Evolutionary conservation across 768 basidiomycete genomes (phyloP).

Genomic region (Albatrellus ellisii): DNA sequence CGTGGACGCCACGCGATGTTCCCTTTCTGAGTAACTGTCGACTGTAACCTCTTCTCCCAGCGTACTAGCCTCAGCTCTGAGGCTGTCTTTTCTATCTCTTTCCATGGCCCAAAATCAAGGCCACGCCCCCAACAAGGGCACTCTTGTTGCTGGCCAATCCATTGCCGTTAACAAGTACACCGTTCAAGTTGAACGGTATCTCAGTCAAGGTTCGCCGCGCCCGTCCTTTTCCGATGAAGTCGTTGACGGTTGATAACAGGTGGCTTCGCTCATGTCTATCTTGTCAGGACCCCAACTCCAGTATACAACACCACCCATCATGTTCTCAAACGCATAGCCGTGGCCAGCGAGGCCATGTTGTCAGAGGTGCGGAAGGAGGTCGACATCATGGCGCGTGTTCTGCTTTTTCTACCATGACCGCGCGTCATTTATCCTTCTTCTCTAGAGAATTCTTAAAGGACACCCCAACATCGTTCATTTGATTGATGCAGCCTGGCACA

Average conservation of each 20-base stretch:
- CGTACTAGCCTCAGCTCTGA: too few species aligned
- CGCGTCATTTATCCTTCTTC: conserved; percentile 1
- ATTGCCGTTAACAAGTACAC: conserved; percentile 83
- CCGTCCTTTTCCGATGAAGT: conserved; percentile 3
- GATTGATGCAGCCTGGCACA: conserved; percentile 89
- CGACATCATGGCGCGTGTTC: conserved; percentile 80
- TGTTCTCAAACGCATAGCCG: conserved; percentile 94
- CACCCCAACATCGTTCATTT: conserved; percentile 94
- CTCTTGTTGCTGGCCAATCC: conserved; percentile 69
- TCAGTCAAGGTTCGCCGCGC: conserved; percentile 69
- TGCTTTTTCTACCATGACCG: conserved; percentile 1
- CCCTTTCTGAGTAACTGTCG: too few species aligned
- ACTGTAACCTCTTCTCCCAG: too few species aligned
- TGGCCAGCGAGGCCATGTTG: conserved; percentile 80
- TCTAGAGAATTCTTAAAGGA: conserved; percentile 74
- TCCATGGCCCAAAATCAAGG: conserved; percentile 40
- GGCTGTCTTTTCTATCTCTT: too few species aligned
- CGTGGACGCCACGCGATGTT: too few species aligned
- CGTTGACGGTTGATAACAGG: conserved; percentile 33
- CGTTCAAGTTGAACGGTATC: conserved; percentile 88
- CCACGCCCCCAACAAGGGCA: conserved; percentile 41
- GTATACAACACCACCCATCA: conserved; percentile 90
- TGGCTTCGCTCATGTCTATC: conserved; percentile 97
- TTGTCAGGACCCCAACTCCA: conserved; percentile 75
- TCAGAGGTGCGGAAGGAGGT: conserved; percentile 95